Base-by-base conservation (phyloP, 352 stramenopile species). In the Poterioochromonas sp. region DNA sequence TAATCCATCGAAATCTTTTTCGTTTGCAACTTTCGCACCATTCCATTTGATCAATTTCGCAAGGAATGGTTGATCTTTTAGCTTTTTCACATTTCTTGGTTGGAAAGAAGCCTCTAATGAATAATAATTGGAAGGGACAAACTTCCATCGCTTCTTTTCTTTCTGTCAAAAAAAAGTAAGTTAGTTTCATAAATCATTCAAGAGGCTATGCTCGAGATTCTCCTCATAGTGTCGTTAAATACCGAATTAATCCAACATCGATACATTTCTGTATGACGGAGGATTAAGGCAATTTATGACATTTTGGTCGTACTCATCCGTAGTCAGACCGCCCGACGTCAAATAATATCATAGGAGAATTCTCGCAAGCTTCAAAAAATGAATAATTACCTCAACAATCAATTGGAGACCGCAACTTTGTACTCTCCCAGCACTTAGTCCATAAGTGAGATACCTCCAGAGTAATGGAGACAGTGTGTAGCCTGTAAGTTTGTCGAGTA, bases 401-500 rank as follows among this genome's bases (percentile, higher is more conserved):
- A 89, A 77, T 44, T 81, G 77, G 63, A 90, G 82, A 18, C 80
- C 87, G 29, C 87, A 85, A 44, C 74, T 84, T 80, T 90, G 87
- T 0, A 90, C 87, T 49, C 87, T 73, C 8, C 60, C 47, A 54
- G 76, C 76, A 60, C 54, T 68, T 43, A 73, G 29, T 26, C 44
- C 41, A 47, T 2, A 5, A 51, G 5, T 40, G 1, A 64, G 5
- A 78, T 53, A 54, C 44, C 82, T 85, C 86, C 86, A 90, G 1
- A 90, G 73, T 11, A 90, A 34, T 0, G 86, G 87, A 41, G 79
- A 86, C 22, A 90, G 65, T 0, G 85, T 89, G 79, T 86, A 90
- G 8, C 87, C 86, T 49, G 77, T 79, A 34, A 90, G 68, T 43
- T 85, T 65, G 76, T 88, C 85, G 5, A 89, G 44, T 39, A 89